Evolutionary conservation across 2,329 filamentous ascomycete genomes (phyloP).

Genomic region (Penicillium corylophilum): DNA sequence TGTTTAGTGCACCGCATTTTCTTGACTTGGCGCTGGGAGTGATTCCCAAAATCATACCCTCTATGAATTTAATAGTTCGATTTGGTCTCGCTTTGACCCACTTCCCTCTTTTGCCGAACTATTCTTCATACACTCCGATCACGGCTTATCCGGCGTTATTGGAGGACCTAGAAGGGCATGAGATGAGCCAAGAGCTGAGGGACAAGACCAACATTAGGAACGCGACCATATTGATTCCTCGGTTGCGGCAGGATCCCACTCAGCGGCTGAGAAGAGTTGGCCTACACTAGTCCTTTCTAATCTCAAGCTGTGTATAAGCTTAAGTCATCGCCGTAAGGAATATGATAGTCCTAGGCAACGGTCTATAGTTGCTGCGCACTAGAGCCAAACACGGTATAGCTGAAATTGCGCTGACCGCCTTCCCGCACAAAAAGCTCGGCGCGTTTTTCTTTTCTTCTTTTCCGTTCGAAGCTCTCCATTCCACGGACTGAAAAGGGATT

Average conservation of each 20-base stretch:
- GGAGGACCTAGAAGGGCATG: conserved; percentile 22
- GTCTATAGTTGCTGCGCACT: not conserved
- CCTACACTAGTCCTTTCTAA: too few relatives aligned
- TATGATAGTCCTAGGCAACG: not conserved
- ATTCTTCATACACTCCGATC: conserved; percentile 27
- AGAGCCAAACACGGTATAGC: conserved; percentile 7
- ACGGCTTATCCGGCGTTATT: conserved; percentile 24
- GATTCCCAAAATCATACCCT: not conserved
- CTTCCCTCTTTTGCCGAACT: conserved; percentile 1
- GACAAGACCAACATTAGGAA: conserved; percentile 26
- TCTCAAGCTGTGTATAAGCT: too few relatives aligned
- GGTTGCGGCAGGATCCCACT: not conserved
- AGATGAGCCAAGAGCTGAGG: conserved; percentile 19
- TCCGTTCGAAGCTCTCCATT: not conserved
- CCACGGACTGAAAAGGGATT: conserved; percentile 1
- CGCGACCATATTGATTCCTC: conserved; percentile 9
- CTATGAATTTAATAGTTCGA: not conserved
- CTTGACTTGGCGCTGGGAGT: not conserved
- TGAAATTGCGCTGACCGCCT: conserved; percentile 12
- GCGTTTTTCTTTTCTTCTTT: conserved; percentile 7
- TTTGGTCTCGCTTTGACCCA: not conserved
- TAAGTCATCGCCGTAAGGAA: not conserved
- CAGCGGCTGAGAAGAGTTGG: not conserved
- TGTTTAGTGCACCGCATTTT: not conserved
- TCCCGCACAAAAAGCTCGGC: conserved; percentile 14